Conservation (phyloP, 306 rosid genomes). For the Ochetophila trinervis region DNA sequence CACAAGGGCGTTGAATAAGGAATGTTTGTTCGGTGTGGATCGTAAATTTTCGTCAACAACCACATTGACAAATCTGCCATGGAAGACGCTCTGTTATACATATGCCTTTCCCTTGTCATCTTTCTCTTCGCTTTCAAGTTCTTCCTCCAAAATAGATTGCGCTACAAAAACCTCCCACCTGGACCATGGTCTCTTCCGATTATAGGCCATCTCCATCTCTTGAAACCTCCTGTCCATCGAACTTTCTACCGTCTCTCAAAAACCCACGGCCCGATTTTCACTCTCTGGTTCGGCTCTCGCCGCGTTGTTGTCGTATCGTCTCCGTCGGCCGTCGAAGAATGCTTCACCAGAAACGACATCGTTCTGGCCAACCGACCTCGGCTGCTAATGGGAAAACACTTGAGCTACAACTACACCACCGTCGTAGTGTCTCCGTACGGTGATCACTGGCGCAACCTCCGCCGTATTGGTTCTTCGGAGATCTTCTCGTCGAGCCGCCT, state of each 20-base stretch:
- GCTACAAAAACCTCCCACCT: constrained; percentile 47
- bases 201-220: constrained; percentile 58
- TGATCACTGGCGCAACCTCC: constrained; percentile 79
- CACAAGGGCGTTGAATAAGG: too few relatives aligned
- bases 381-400: constrained; percentile 26
- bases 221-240: constrained; percentile 43
- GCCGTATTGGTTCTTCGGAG: constrained; percentile 57
- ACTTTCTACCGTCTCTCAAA: constrained; percentile 35
- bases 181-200: constrained; percentile 47
- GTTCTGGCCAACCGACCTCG: constrained; percentile 50
- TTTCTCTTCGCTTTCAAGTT: constrained; percentile 29
- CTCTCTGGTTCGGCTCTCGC: constrained; percentile 37
- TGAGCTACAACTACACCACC: constrained; percentile 45
- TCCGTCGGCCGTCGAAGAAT: constrained; percentile 43
- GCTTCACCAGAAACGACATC: constrained; percentile 68
- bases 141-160: constrained; percentile 6
- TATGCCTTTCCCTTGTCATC: constrained; percentile 22
- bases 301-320: constrained; percentile 52
- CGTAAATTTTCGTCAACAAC: too few relatives aligned
- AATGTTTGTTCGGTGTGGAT: too few relatives aligned
- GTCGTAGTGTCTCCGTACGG: constrained; percentile 39
- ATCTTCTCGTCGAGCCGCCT: constrained; percentile 53
- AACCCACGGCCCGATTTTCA: constrained; percentile 40
- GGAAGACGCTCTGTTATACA: constrained; percentile 12
- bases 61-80: not conserved